Evolutionary conservation across 2,329 filamentous ascomycete genomes (phyloP), one percentile per base, ranked within the genome.

Genomic region (Colletotrichum neosansevieriae): DNA sequence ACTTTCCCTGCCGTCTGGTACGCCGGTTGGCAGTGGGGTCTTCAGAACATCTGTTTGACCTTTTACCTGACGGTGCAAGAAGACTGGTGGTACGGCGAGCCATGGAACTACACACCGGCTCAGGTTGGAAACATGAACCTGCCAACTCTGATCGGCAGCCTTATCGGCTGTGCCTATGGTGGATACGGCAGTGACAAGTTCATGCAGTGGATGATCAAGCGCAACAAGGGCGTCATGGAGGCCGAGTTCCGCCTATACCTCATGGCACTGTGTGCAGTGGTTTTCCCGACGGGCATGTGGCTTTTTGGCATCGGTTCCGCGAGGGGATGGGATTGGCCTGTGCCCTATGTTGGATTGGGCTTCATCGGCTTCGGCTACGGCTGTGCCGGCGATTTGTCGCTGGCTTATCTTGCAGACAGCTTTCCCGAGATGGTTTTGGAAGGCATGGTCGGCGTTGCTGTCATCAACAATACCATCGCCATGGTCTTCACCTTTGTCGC

Each of bases 291-390:
- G 3, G 85, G 85, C 10, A 80, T 87, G 73, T 82, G 84, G 75
- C 76, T 87, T 0, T 87, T 87, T 45, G 85, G 85, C 6, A 83
- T 87, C 42, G 84, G 84, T 0, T 84, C 83, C 2, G 81, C 77
- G 10, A 77, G 83, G 42, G 83, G 81, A 1, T 87, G 83, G 85
- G 70, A 75, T 40, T 88, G 86, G 86, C 84, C 82, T 1, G 78
- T 78, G 9, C 83, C 86, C 0, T 88, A 88, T 61, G 77, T 88
- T 13, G 86, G 85, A 2, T 76, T 88, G 0, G 86, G 84, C 3
- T 83, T 88, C 71, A 88, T 88, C 32, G 86, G 86, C 4, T 88
- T 89, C 62, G 86, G 86, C 2, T 88, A 86, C 75, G 86, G 86
- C 7, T 88, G 86, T 58, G 85, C 85, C 2, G 86, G 86, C 6